Evolutionary conservation across 257 asterid species (phyloP).

Genomic region (Solanum etuberosum): DNA sequence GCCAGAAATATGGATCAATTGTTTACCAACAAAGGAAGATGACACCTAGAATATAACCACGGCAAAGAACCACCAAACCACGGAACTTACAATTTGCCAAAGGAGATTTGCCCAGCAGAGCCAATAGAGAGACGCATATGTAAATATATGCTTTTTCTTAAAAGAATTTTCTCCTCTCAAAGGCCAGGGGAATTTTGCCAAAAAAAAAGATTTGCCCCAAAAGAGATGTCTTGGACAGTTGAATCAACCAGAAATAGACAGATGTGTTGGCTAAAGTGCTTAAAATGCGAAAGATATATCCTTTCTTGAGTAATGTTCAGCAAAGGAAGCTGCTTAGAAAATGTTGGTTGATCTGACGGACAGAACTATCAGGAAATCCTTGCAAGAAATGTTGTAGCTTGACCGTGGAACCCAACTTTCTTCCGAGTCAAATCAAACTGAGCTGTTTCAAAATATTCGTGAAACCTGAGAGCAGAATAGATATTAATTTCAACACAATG

Average conservation of each 20-base stretch:
- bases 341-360: background rate
- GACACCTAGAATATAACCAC: conserved; percentile 4
- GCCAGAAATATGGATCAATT: background rate
- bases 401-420: background rate
- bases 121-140: conserved; percentile 4
- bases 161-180: conserved; percentile 22
- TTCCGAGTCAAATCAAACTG: background rate
- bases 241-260: conserved; percentile 6
- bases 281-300: conserved; percentile 1
- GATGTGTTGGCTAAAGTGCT: conserved; percentile 5
- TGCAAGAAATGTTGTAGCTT: background rate
- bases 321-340: background rate
- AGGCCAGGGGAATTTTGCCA: conserved; percentile 44
- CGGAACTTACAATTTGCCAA: conserved; percentile 39
- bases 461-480: background rate
- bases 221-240: conserved; percentile 12
- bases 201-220: conserved; percentile 64
- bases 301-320: background rate
- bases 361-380: background rate
- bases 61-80: conserved; percentile 15
- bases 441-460: background rate
- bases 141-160: conserved; percentile 11
- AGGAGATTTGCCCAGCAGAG: conserved; percentile 52
- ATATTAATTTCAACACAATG: background rate
- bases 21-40: conserved; percentile 1